Percentiles rank a stretch among this genome's conserved stretches.
These are phyloP conservation scores for Mycena leptocephala DNA, from an alignment of 768 basidiomycete species.

Conservation along the genomic window DNA sequence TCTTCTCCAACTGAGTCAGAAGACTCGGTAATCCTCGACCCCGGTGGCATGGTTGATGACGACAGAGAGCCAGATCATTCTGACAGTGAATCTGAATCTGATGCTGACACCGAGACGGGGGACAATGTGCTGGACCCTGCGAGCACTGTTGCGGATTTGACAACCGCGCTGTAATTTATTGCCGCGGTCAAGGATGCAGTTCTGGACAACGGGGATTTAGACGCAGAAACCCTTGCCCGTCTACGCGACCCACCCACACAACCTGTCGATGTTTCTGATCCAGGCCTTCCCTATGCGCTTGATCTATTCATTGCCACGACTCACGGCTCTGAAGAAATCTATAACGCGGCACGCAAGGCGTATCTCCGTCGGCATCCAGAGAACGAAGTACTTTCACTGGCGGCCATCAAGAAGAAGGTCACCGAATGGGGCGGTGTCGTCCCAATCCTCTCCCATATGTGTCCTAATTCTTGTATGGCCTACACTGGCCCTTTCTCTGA, in stretches of 20 bases:
- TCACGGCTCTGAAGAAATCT: neutral
- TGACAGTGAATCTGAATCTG: too few species aligned
- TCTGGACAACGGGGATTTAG: neutral
- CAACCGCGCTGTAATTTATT: neutral
- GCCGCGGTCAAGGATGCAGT: neutral
- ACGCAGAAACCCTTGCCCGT: neutral
- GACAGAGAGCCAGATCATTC: too few species aligned
- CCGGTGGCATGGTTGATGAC: too few species aligned
- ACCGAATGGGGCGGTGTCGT: conserved; percentile 35
- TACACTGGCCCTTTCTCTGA: conserved; percentile 41
- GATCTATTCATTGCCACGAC: neutral
- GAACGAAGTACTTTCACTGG: neutral
- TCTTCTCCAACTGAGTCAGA: too few species aligned
- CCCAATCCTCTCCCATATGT: conserved; percentile 43
- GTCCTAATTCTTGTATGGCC: conserved; percentile 41
- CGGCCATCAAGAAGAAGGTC: neutral
- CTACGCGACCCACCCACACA: neutral
- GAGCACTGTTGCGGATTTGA: too few species aligned
- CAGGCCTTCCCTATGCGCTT: neutral
- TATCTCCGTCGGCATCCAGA: neutral
- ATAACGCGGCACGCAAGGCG: neutral
- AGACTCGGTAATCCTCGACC: too few species aligned
- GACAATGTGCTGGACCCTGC: too few species aligned
- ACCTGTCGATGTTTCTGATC: neutral
- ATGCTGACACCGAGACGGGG: too few species aligned